phyloP scores from a whole-genome alignment of 306 rosid species.

The Cicer bijugum region DNA sequence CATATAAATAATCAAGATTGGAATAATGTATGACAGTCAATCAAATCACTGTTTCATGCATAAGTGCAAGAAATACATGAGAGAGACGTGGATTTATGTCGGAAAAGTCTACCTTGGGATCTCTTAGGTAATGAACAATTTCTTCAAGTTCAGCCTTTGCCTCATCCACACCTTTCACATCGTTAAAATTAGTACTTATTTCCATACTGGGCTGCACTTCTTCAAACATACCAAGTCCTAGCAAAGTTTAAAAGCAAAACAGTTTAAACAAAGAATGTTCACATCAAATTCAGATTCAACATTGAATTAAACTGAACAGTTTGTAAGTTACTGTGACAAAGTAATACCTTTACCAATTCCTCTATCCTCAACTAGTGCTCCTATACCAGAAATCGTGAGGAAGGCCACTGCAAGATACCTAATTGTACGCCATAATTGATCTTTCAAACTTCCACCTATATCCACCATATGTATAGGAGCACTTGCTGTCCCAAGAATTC shows the following conservation, averaged over 20 bases:
- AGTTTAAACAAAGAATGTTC: constrained; percentile 17
- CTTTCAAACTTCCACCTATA: constrained; percentile 68
- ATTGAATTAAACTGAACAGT: constrained; percentile 7
- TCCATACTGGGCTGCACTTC: constrained; percentile 81
- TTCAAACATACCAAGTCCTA: constrained; percentile 70
- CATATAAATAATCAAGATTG: background rate
- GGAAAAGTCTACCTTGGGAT: constrained; percentile 70
- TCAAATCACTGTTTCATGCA: background rate
- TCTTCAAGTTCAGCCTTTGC: constrained; percentile 93
- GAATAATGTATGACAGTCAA: background rate
- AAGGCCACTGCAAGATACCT: constrained; percentile 65
- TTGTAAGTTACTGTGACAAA: constrained; percentile 33
- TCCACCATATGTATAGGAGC: constrained; percentile 83
- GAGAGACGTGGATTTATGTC: constrained; percentile 2
- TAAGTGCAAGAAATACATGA: background rate
- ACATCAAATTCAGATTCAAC: constrained; percentile 29
- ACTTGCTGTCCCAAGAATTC: constrained; percentile 74
- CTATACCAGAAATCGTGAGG: constrained; percentile 75
- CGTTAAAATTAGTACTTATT: constrained; percentile 74
- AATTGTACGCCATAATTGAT: constrained; percentile 76
- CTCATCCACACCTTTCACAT: constrained; percentile 91
- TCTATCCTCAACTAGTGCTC: constrained; percentile 80
- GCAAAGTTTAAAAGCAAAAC: constrained; percentile 32
- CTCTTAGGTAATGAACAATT: constrained; percentile 88
- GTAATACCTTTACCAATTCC: constrained; percentile 78